phyloP scores from a whole-genome alignment of 306 rosid species.

The Coriaria nepalensis region DNA sequence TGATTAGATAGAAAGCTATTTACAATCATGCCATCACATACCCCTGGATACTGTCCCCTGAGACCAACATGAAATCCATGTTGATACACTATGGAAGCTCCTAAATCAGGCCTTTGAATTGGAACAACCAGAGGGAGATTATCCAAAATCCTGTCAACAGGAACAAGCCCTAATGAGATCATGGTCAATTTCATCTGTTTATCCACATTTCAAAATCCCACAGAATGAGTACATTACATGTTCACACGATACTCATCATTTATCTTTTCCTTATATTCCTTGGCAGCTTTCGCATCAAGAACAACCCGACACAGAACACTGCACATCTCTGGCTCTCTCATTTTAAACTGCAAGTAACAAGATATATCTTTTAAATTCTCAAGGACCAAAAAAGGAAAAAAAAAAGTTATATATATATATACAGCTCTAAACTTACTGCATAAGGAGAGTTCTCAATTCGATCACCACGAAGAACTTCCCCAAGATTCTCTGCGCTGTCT shows the following conservation, averaged over 20 bases:
- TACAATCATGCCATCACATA: conserved; percentile 18
- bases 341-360: conserved; percentile 44
- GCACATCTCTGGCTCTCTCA: conserved; percentile 82
- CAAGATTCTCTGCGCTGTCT: conserved; percentile 80
- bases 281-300: conserved; percentile 43
- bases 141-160: conserved; percentile 50
- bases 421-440: conserved; percentile 29
- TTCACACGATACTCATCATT: conserved; percentile 70
- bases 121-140: conserved; percentile 78
- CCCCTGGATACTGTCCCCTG: conserved; percentile 68
- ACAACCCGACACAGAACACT: conserved; percentile 36
- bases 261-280: conserved; percentile 57
- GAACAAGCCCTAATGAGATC: too few relatives aligned
- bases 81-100: conserved; percentile 46
- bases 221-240: conserved; percentile 34
- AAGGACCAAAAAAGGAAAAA: neutral
- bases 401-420: neutral
- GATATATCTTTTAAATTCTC: conserved; percentile 8
- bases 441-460: conserved; percentile 72
- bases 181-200: too few relatives aligned
- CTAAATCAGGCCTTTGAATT: conserved; percentile 48
- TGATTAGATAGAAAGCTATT: neutral
- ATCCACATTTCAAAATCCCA: too few relatives aligned
- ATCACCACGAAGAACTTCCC: conserved; percentile 78
- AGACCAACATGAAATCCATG: conserved; percentile 74